Conservation (phyloP, 331 rosid species). For the Arachis monticola region DNA sequence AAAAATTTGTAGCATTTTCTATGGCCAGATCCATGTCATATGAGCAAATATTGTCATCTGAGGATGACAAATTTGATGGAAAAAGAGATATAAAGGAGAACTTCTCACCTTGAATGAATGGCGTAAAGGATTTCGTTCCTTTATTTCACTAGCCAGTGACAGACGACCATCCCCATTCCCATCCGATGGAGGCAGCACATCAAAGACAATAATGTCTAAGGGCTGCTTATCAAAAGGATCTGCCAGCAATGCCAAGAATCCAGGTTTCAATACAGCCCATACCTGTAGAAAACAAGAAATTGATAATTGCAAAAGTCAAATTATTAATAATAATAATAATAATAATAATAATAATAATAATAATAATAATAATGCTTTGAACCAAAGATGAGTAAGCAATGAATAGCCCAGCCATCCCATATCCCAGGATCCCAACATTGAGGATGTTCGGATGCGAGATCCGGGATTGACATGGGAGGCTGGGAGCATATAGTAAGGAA, state of each 20-base stretch:
- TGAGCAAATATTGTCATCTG: conserved; percentile 26
- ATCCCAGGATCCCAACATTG: too few relatives aligned
- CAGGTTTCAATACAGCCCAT: conserved; percentile 97
- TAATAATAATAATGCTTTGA: conserved; percentile 2
- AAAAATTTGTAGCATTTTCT: conserved; percentile 6
- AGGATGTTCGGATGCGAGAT: too few relatives aligned
- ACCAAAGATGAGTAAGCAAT: neutral
- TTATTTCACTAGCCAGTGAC: conserved; percentile 82
- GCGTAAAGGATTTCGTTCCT: conserved; percentile 89
- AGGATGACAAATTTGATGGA: conserved; percentile 29
- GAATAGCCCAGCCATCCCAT: too few relatives aligned
- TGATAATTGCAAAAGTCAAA: neutral
- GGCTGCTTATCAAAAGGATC: conserved; percentile 90
- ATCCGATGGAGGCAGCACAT: conserved; percentile 91
- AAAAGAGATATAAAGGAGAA: conserved; percentile 38
- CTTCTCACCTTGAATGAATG: conserved; percentile 83
- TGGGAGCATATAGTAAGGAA: neutral
- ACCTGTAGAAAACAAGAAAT: conserved; percentile 60
- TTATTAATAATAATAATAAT: conserved; percentile 10
- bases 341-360: conserved; percentile 20
- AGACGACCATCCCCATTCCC: conserved; percentile 90
- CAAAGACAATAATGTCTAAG: conserved; percentile 94
- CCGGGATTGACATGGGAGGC: too few relatives aligned
- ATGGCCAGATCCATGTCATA: conserved; percentile 22
- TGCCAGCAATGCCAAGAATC: conserved; percentile 93